A percentile compares a stretch with the other conserved stretches of the same genome.
These are phyloP conservation scores for Podila horticola DNA, from an alignment of 192 early-diverging fungal genomes.

Conservation along the genomic window DNA sequence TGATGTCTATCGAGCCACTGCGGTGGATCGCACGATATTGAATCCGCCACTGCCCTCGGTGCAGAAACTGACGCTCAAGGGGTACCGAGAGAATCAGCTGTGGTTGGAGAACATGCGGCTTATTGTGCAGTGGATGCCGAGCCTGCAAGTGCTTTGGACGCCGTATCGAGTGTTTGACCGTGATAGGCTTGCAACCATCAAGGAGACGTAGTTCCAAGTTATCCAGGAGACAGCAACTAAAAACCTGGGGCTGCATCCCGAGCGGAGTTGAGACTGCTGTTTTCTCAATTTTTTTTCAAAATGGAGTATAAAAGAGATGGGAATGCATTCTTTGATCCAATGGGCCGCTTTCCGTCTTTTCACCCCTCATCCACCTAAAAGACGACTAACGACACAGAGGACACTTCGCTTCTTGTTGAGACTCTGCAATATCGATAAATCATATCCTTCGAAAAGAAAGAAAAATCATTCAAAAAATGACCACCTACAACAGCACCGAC, in stretches of 20 bases:
- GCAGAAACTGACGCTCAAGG: no score
- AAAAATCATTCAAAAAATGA: not conserved
- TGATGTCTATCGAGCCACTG: not conserved
- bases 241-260: not conserved
- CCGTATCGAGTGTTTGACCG: no score
- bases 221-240: not conserved
- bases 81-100: no score
- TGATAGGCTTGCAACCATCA: no score
- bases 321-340: slow-evolving; percentile 17
- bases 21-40: no score
- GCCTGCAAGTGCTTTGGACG: no score
- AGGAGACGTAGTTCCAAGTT: no score
- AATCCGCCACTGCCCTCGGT: no score
- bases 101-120: no score
- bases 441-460: not conserved
- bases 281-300: not conserved
- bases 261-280: not conserved
- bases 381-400: slow-evolving; percentile 14
- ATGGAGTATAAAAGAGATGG: slow-evolving; percentile 27
- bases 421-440: not conserved
- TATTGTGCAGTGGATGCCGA: no score
- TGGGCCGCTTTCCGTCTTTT: slow-evolving; percentile 57
- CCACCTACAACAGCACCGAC: not conserved
- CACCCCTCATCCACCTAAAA: slow-evolving; percentile 52
- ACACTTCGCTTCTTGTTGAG: not conserved